These are phyloP conservation scores for Linanthus parryae DNA, from an alignment of 148 eudicot species.

Conservation along the genomic window DNA sequence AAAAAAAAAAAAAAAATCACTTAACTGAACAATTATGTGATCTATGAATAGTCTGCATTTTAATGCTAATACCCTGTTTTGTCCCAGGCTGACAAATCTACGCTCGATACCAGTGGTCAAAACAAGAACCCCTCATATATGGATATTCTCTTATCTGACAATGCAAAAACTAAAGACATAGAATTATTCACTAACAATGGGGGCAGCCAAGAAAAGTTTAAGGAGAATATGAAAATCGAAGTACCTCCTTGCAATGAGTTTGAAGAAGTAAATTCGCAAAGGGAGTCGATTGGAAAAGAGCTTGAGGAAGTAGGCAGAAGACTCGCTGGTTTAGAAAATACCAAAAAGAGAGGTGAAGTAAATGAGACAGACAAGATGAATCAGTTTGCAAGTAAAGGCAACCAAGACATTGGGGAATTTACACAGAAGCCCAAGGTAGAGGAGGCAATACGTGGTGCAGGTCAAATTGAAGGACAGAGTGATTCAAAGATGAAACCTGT, in stretches of 20 bases:
- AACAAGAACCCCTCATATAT: background rate
- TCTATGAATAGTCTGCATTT: background rate
- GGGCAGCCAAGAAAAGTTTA: background rate
- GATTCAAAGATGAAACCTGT: background rate
- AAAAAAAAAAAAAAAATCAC: no score
- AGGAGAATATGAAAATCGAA: background rate
- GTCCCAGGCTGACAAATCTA: constrained; percentile 4
- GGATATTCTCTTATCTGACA: constrained; percentile 1
- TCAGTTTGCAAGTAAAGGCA: background rate
- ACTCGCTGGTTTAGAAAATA: background rate
- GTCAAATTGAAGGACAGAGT: no score
- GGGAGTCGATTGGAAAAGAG: background rate
- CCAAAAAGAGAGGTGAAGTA: background rate
- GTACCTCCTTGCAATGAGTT: background rate
- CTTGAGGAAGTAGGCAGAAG: background rate
- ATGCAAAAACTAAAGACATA: background rate
- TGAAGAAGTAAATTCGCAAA: constrained; percentile 2
- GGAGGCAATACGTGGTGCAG: no score
- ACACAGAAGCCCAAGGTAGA: background rate
- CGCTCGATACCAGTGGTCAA: constrained; percentile 3
- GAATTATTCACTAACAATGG: background rate
- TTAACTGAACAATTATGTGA: background rate
- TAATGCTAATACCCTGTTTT: background rate
- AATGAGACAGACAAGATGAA: background rate
- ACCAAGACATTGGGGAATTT: background rate